Base-by-base conservation (phyloP, 306 rosid genomes). In the Senna tora region DNA sequence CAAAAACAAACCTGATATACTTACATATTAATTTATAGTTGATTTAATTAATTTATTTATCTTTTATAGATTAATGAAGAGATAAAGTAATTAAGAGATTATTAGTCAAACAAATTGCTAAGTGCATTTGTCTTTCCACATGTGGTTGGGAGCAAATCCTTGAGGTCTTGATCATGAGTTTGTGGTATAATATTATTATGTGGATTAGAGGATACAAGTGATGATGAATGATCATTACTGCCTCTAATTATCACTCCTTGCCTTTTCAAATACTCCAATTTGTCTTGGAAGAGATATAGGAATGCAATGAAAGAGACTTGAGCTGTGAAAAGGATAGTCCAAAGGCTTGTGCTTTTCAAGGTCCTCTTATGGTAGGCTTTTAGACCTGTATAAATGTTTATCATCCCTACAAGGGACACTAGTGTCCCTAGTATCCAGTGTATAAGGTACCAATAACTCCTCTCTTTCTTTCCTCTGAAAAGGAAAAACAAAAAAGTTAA, bases 391-490 rank as follows among this genome's bases (percentile, higher is more conserved):
- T 89, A 94, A 11, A 91, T 84, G 80, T 91, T 94, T 59, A 94
- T 87, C 36, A 91, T 82, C 68, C 95, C 99, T 65, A 81, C 84
- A 25, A 91, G 42, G 4, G 96, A 91, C 72, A 86, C 75, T 67
- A 81, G 21, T 43, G 89, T 94, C 38, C 99, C 99, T 41, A 94
- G 83, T 43, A 89, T 86, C 97, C 99, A 94, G 73, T 94, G 99
- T 34, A 81, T 33, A 8, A 89, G 20, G 85, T 86, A 94, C 99
- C 99, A 94, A 34, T 76, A 59, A 43, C 81, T 89, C 69, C 99
- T 85, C 66, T 88, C 87, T 61, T 85, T 89, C 84, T 85, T 91
- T 52, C 87, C 97, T 83, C 98, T 93, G 80, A 42, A 86, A 47
- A 41, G 16, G 43, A 47, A 53, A 47, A 47, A 41, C 17, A 49